phyloP scores from a whole-genome alignment of 306 rosid genomes.

The Glycine tomentella region DNA sequence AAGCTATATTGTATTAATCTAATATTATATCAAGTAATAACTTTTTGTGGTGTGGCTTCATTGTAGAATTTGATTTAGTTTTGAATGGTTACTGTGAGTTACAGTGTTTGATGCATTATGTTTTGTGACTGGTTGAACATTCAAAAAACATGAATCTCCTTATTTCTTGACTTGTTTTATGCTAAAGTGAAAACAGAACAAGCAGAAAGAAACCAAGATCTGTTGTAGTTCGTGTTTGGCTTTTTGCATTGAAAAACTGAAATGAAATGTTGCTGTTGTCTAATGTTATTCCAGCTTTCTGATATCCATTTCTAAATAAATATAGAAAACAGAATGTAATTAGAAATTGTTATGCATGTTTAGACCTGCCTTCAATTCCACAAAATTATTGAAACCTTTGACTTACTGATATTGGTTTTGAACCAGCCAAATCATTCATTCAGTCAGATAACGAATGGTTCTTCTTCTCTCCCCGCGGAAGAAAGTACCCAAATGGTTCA shows the following conservation, averaged over 20 bases:
- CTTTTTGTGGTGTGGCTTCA: background rate
- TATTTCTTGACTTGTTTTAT: background rate
- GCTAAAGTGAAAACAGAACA: slow-evolving; percentile 16
- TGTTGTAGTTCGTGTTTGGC: too few species aligned
- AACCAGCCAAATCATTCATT: slow-evolving; percentile 77
- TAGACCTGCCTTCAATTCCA: background rate
- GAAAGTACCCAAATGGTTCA: slow-evolving; percentile 94
- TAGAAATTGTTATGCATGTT: slow-evolving; percentile 1
- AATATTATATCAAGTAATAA: background rate
- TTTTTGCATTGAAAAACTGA: background rate
- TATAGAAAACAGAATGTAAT: background rate
- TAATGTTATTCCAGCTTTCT: background rate
- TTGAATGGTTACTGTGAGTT: background rate
- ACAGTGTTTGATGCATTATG: background rate
- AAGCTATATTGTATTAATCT: background rate
- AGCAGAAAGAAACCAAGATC: background rate
- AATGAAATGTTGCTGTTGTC: slow-evolving; percentile 27
- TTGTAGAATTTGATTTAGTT: slow-evolving; percentile 4
- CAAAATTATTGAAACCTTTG: background rate
- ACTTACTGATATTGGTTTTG: slow-evolving; percentile 46
- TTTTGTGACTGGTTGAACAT: background rate
- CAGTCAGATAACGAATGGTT: slow-evolving; percentile 91
- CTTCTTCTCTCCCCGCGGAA: slow-evolving; percentile 94
- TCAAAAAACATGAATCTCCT: slow-evolving; percentile 21
- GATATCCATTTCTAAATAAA: background rate